phyloP scores from a whole-genome alignment of 129 eudicot species.

The Helichrysum umbraculigerum region DNA sequence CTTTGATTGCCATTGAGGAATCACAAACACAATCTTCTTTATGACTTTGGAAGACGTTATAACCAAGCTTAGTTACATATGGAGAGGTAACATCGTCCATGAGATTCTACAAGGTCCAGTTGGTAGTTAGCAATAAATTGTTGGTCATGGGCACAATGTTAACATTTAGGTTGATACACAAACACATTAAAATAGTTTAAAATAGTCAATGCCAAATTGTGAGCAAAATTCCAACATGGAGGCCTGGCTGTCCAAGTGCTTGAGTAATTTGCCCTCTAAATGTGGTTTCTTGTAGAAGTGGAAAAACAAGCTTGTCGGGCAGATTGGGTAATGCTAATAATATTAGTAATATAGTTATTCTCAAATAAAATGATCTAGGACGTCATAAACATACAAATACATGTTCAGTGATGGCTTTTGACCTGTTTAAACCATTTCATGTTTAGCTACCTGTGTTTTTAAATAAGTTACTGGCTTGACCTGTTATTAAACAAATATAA shows the following conservation, averaged over 20 bases:
- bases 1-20: slow-evolving; percentile 6
- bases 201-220: neutral
- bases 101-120: neutral
- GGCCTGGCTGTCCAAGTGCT: neutral
- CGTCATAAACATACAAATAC: neutral
- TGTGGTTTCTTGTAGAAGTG: neutral
- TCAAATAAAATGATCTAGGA: neutral
- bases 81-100: neutral
- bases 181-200: neutral
- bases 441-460: neutral
- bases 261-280: neutral
- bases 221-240: slow-evolving; percentile 2
- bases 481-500: neutral
- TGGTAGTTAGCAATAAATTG: neutral
- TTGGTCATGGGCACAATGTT: neutral
- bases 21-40: neutral
- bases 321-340: neutral
- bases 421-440: neutral
- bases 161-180: neutral
- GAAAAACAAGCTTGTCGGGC: neutral
- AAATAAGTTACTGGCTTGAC: neutral
- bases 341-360: neutral
- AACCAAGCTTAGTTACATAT: neutral
- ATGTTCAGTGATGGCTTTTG: neutral
- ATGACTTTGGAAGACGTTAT: too few relatives aligned